Percentiles rank a stretch among this genome's conserved stretches.
These are phyloP conservation scores for Nitzschia sp. DNA, from an alignment of 108 stramenopile genomes.

Conservation along the genomic window DNA sequence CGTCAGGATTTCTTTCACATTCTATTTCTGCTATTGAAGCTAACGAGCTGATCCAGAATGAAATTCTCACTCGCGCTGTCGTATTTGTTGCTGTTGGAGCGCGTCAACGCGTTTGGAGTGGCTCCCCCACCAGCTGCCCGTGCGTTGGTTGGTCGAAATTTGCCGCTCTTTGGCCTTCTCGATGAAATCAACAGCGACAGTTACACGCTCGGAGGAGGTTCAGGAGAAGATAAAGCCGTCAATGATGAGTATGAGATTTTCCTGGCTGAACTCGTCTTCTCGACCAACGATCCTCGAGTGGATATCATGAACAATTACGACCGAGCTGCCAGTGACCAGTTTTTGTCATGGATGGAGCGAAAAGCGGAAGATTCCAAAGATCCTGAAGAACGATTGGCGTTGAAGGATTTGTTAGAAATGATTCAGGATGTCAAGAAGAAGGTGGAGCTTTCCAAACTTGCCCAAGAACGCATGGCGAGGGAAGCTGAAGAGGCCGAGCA, in stretches of 20 bases:
- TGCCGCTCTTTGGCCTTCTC: constrained; percentile 56
- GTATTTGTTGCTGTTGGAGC: not conserved
- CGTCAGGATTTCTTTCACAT: too few relatives aligned
- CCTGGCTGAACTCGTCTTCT: constrained; percentile 88
- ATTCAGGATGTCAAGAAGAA: constrained; percentile 73
- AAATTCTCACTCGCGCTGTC: not conserved
- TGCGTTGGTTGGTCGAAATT: not conserved
- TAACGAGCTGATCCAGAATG: too few relatives aligned
- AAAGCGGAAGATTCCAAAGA: constrained; percentile 67
- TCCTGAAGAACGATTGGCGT: constrained; percentile 77
- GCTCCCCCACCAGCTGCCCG: constrained; percentile 3
- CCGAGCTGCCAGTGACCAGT: constrained; percentile 58
- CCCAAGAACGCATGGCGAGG: constrained; percentile 63
- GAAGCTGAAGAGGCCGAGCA: constrained; percentile 72
- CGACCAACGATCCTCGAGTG: constrained; percentile 83
- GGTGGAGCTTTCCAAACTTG: constrained; percentile 59
- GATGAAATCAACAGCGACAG: constrained; percentile 83
- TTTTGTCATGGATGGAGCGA: constrained; percentile 66
- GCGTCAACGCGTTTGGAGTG: not conserved
- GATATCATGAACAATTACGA: constrained; percentile 87
- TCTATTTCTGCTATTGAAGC: too few relatives aligned
- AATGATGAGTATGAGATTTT: constrained; percentile 76
- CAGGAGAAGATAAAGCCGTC: constrained; percentile 36
- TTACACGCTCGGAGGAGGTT: constrained; percentile 53
- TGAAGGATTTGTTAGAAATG: constrained; percentile 72